phyloP scores from a whole-genome alignment of 2,329 filamentous ascomycete genomes.

The Sporothrix humicola region DNA sequence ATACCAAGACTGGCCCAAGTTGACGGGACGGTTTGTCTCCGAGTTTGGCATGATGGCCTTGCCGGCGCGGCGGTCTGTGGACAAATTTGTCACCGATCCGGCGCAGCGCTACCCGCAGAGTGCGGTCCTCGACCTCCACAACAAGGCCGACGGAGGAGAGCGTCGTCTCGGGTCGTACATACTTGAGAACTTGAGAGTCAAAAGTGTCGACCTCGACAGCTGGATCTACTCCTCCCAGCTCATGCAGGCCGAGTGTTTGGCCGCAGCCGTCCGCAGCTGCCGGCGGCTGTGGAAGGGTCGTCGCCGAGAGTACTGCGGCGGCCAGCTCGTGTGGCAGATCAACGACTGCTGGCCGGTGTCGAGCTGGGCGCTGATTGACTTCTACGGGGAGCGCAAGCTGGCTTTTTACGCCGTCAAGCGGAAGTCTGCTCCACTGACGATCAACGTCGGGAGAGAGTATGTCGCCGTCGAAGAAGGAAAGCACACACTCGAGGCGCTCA shows the following conservation, averaged over 20 bases:
- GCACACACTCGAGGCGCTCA: not conserved
- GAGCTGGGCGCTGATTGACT: constrained; percentile 78
- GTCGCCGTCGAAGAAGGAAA: not conserved
- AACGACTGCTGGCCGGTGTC: constrained; percentile 89
- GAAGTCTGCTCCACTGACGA: constrained; percentile 73
- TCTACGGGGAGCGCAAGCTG: constrained; percentile 77
- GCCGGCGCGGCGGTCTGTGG: constrained; percentile 81
- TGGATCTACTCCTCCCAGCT: constrained; percentile 74
- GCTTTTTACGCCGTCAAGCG: constrained; percentile 80
- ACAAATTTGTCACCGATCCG: constrained; percentile 74
- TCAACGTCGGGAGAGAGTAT: constrained; percentile 68
- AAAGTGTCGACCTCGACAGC: constrained; percentile 63
- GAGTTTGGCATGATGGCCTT: constrained; percentile 97
- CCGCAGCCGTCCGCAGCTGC: constrained; percentile 70
- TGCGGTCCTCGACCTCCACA: constrained; percentile 90
- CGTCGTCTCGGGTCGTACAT: constrained; percentile 85
- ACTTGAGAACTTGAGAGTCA: constrained; percentile 83
- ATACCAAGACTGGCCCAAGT: constrained; percentile 86
- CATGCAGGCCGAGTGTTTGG: constrained; percentile 71
- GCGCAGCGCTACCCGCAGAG: constrained; percentile 83
- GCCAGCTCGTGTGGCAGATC: constrained; percentile 82
- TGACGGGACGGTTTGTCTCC: constrained; percentile 89
- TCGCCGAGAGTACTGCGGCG: constrained; percentile 72
- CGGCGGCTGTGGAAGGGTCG: constrained; percentile 75
- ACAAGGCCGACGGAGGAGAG: constrained; percentile 91